Percentiles rank a stretch among this genome's conserved stretches.
These are phyloP conservation scores for Diaporthe ilicicola DNA, from an alignment of 2,329 filamentous ascomycete species.

Conservation along the genomic window DNA sequence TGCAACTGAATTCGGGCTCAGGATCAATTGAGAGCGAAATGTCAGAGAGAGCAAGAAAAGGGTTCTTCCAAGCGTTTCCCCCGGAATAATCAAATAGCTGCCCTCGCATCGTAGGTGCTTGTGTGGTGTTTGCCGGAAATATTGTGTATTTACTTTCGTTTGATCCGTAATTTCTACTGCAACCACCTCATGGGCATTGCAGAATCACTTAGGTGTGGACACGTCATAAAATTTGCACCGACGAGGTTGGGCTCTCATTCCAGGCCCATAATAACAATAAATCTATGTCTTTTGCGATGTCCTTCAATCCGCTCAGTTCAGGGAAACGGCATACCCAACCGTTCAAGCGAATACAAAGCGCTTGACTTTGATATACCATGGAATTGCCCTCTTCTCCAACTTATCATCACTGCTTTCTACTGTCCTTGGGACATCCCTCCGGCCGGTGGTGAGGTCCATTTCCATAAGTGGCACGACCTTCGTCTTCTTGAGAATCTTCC, in stretches of 20 bases:
- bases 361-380: constrained; percentile 24
- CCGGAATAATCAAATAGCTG: no score
- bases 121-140: no score
- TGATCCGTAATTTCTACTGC: no score
- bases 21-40: no score
- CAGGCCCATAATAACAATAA: no score
- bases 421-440: constrained; percentile 7
- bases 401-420: background rate
- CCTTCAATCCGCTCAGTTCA: background rate
- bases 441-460: constrained; percentile 18
- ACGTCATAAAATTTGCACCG: background rate
- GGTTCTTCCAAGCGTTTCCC: no score
- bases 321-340: background rate
- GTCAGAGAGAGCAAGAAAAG: no score
- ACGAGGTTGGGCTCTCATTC: no score
- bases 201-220: background rate
- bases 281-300: background rate
- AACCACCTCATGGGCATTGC: background rate
- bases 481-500: constrained; percentile 50
- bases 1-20: background rate
- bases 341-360: background rate
- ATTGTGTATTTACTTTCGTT: no score
- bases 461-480: constrained; percentile 15
- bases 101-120: no score
- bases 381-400: background rate